phyloP scores from a whole-genome alignment of 768 basidiomycete genomes.

The Tulasnella sp. region DNA sequence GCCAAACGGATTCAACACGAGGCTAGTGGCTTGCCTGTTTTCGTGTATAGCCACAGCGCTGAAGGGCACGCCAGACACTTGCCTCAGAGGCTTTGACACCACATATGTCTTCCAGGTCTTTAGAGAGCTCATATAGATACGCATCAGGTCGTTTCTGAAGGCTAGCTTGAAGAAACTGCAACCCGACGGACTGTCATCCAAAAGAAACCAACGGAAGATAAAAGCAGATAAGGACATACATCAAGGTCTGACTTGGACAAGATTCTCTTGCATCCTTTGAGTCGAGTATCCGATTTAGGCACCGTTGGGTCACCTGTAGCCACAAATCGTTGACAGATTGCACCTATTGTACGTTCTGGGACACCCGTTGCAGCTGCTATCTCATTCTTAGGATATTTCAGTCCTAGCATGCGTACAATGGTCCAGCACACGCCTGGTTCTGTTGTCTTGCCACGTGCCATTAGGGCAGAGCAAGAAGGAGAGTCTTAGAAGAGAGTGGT shows the following conservation, averaged over 20 bases:
- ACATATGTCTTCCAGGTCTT: neutral
- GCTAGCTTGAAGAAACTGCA: neutral
- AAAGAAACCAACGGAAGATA: too few relatives aligned
- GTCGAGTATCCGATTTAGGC: neutral
- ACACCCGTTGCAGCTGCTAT: neutral
- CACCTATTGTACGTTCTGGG: neutral
- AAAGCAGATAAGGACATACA: neutral
- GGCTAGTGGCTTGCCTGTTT: conserved; percentile 4
- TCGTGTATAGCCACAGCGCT: neutral
- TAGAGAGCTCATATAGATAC: neutral
- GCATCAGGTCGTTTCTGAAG: neutral
- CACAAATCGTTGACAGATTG: neutral
- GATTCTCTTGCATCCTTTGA: neutral
- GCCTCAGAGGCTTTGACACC: neutral
- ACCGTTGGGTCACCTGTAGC: neutral
- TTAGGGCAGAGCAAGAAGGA: neutral
- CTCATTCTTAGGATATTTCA: neutral
- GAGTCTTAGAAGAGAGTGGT: neutral
- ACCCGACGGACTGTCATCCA: too few relatives aligned
- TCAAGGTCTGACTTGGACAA: neutral
- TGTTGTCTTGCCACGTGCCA: neutral
- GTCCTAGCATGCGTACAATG: neutral
- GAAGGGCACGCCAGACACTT: neutral
- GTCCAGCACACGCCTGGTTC: neutral
- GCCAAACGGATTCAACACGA: neutral